Evolutionary conservation across 1,139 yeast species (phyloP).

Genomic region (Scheffersomyces stambukii): DNA sequence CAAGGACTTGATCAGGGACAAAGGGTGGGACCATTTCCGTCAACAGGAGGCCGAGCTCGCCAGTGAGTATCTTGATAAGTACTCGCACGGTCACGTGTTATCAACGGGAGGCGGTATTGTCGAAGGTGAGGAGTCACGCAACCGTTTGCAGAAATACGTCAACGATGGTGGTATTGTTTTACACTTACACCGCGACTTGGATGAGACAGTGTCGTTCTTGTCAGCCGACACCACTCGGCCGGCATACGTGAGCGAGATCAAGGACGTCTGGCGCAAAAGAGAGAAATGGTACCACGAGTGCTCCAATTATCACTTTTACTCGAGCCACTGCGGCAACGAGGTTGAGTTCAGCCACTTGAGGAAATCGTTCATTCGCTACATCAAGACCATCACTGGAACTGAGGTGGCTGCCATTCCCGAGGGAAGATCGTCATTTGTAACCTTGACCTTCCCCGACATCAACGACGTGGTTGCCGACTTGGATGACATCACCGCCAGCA

Average conservation of each 20-base stretch:
- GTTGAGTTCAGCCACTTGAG: constrained; percentile 56
- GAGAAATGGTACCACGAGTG: constrained; percentile 77
- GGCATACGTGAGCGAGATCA: constrained; percentile 73
- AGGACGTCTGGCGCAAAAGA: constrained; percentile 80
- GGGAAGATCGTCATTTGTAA: constrained; percentile 64
- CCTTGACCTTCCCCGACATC: constrained; percentile 61
- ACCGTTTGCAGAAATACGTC: constrained; percentile 51
- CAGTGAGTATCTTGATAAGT: constrained; percentile 42
- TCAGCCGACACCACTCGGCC: constrained; percentile 82
- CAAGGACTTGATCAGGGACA: constrained; percentile 57
- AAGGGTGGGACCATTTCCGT: constrained; percentile 90
- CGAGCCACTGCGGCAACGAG: constrained; percentile 62
- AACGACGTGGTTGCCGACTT: constrained; percentile 36
- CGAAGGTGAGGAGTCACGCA: constrained; percentile 69
- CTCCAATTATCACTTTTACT: constrained; percentile 73
- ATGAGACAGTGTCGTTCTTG: constrained; percentile 73
- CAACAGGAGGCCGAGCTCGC: constrained; percentile 59
- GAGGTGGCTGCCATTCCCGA: constrained; percentile 40
- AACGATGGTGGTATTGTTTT: constrained; percentile 70
- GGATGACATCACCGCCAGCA: constrained; percentile 55
- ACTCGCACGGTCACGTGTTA: constrained; percentile 59
- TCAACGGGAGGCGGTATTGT: constrained; percentile 98
- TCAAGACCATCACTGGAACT: constrained; percentile 64
- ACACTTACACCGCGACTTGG: constrained; percentile 85
- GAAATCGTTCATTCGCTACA: constrained; percentile 54